Conservation (phyloP, 202 grass and related monocot genomes). For the Cymbopogon flexuosus region DNA sequence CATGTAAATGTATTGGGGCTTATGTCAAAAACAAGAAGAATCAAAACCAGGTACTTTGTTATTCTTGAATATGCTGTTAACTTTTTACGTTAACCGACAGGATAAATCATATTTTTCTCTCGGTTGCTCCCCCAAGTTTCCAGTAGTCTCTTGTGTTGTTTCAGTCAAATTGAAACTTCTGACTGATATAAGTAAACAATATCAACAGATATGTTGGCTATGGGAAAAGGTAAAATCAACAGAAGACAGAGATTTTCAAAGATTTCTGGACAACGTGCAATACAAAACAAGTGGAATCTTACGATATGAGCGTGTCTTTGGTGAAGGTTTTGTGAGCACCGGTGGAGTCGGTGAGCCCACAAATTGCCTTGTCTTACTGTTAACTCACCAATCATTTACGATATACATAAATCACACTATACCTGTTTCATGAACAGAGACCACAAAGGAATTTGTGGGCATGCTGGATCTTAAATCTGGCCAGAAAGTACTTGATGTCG, state of each 20-base stretch:
- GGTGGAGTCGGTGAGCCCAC: slow-evolving; percentile 62
- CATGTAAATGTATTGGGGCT: slow-evolving; percentile 86
- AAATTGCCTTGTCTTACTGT: not conserved
- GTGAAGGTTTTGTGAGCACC: slow-evolving; percentile 91
- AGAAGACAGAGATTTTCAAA: slow-evolving; percentile 82
- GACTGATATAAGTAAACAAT: not conserved
- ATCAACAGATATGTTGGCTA: slow-evolving; percentile 79
- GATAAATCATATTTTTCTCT: too few species aligned
- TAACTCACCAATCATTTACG: not conserved
- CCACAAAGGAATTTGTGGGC: slow-evolving; percentile 90
- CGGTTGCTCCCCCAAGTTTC: too few species aligned
- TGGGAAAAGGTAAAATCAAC: slow-evolving; percentile 76
- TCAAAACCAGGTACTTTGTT: slow-evolving; percentile 79
- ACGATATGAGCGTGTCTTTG: slow-evolving; percentile 88
- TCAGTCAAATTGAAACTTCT: not conserved
- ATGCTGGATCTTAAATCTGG: slow-evolving; percentile 80
- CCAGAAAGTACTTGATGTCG: slow-evolving; percentile 93
- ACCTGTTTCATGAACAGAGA: slow-evolving; percentile 52
- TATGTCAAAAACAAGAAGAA: slow-evolving; percentile 96
- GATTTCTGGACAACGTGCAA: slow-evolving; percentile 92
- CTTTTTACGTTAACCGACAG: too few species aligned
- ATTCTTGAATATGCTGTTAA: not conserved
- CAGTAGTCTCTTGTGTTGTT: not conserved
- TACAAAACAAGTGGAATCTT: slow-evolving; percentile 96
- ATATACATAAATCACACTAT: not conserved